A percentile compares a stretch with the other conserved stretches of the same genome.
These are phyloP conservation scores for barley (Hordeum vulgare) DNA, from an alignment of 176 grass and related monocot species.

Conservation along the genomic window MorexV3_pseudomolecules_assembly NC_058521.1:5828512-5829011, in stretches of 20 bases:
- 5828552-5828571: neutral
- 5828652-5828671: slow-evolving; percentile 42
- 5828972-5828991: neutral
- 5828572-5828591: neutral
- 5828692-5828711: slow-evolving; percentile 1
- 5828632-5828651: slow-evolving; percentile 1
- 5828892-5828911: neutral
- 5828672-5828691: slow-evolving; percentile 12
- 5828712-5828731: slow-evolving; percentile 28
- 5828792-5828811: slow-evolving; percentile 1
- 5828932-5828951: neutral
- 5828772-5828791: slow-evolving; percentile 19
- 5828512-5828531: neutral
- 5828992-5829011: neutral
- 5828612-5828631: neutral
- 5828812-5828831: neutral
- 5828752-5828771: neutral
- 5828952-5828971: neutral
- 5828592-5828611: neutral
- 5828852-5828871: neutral
- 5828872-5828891: neutral
- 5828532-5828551: neutral
- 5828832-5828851: slow-evolving; percentile 13
- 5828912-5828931: neutral
- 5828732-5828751: slow-evolving; percentile 14